Conservation (phyloP, 2,329 filamentous ascomycete genomes). For the Alternaria infectoria region DNA sequence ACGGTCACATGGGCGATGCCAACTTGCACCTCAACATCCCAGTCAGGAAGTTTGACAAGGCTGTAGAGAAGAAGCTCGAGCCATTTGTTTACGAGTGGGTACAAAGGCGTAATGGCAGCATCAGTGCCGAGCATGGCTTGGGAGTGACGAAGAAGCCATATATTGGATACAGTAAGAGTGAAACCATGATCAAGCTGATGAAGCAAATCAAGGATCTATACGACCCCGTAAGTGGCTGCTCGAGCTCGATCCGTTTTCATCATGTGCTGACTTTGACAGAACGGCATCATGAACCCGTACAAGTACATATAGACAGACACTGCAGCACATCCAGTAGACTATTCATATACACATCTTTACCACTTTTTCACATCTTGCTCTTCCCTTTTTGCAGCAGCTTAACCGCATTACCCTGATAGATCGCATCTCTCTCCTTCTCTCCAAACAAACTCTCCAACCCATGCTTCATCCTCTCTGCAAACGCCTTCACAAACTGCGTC, state of each 20-base stretch:
- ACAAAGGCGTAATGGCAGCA: conserved; percentile 82
- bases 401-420: conserved; percentile 51
- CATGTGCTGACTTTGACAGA: conserved; percentile 60
- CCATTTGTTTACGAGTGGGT: conserved; percentile 99
- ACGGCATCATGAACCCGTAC: conserved; percentile 98
- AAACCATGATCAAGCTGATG: conserved; percentile 89
- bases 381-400: conserved; percentile 31
- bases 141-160: conserved; percentile 95
- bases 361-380: neutral
- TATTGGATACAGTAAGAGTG: conserved; percentile 88
- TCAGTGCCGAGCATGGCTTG: conserved; percentile 94
- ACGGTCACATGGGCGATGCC: conserved; percentile 97
- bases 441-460: conserved; percentile 49
- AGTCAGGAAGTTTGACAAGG: conserved; percentile 81
- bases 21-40: conserved; percentile 94
- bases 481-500: conserved; percentile 42
- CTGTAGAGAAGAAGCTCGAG: conserved; percentile 85
- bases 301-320: conserved; percentile 74
- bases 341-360: neutral
- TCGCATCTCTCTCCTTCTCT: conserved; percentile 41
- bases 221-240: conserved; percentile 76
- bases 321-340: neutral
- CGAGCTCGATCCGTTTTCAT: neutral
- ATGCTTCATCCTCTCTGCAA: conserved; percentile 52
- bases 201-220: conserved; percentile 93